Evolutionary conservation across 2,329 filamentous ascomycete genomes (phyloP).

Genomic region (Stagonosporopsis vannaccii): DNA sequence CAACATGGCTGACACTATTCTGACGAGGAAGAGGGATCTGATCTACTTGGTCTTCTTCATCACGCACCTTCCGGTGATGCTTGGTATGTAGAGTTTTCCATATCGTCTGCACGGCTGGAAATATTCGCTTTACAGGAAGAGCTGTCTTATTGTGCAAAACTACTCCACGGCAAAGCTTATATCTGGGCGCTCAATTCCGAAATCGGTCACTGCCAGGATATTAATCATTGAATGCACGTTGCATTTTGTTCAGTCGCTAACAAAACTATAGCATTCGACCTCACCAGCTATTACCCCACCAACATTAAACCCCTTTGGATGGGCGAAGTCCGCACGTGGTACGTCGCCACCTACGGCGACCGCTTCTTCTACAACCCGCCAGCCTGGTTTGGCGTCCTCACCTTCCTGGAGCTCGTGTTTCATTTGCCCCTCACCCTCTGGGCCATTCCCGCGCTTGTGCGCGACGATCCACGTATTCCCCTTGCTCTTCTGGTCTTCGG

Average conservation of each 20-base stretch:
- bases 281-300: conserved; percentile 65
- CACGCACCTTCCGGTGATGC: conserved; percentile 67
- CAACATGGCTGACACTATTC: conserved; percentile 42
- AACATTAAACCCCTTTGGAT: conserved; percentile 60
- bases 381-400: conserved; percentile 65
- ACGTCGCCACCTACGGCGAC: conserved; percentile 68
- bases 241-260: neutral
- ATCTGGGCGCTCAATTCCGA: neutral
- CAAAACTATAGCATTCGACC: conserved; percentile 63
- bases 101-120: no score
- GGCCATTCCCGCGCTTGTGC: conserved; percentile 63
- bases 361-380: conserved; percentile 68
- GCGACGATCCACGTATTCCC: conserved; percentile 65
- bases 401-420: conserved; percentile 66
- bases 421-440: conserved; percentile 68
- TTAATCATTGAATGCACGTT: neutral
- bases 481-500: conserved; percentile 68
- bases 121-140: no score
- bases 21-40: conserved; percentile 54
- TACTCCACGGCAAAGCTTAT: neutral
- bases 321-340: conserved; percentile 60
- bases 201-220: no score
- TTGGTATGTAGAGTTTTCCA: conserved; percentile 53
- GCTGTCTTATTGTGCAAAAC: no score
- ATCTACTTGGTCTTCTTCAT: conserved; percentile 67